Percentiles rank a stretch among this genome's conserved stretches.
These are phyloP conservation scores for Leucaena leucocephala DNA, from an alignment of 306 rosid genomes.

Conservation along the genomic window DNA sequence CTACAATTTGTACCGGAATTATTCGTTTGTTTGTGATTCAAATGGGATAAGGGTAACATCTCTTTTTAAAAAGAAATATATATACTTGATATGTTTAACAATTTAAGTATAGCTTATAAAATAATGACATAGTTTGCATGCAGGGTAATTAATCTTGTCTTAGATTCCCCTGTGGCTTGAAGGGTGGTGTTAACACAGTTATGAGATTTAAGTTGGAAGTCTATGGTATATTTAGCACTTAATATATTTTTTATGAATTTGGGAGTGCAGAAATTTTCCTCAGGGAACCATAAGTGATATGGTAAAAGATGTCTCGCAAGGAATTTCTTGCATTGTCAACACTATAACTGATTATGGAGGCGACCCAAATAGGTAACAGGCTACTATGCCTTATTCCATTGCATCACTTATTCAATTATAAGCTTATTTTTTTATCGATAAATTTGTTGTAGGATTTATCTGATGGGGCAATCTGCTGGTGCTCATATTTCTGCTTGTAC, in stretches of 20 bases:
- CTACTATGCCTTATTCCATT: conserved; percentile 27
- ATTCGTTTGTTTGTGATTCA: conserved; percentile 9
- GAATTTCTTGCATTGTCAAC: conserved; percentile 73
- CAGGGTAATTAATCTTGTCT: conserved; percentile 21
- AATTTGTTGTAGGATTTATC: conserved; percentile 65
- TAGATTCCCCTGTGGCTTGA: conserved; percentile 2
- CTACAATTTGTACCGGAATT: conserved; percentile 4
- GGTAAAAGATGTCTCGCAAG: conserved; percentile 79
- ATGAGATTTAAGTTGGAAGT: conserved; percentile 8
- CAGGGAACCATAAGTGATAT: conserved; percentile 98
- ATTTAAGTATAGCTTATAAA: conserved; percentile 24
- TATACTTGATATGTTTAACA: conserved; percentile 15
- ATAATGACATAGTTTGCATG: conserved; percentile 12
- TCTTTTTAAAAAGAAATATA: conserved; percentile 9
- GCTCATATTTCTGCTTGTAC: conserved; percentile 92
- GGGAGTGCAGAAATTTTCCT: conserved; percentile 85
- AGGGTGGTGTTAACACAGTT: conserved; percentile 21
- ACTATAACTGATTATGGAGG: conserved; percentile 83
- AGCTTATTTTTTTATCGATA: conserved; percentile 33
- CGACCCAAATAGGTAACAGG: conserved; percentile 76
- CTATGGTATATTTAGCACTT: conserved; percentile 25
- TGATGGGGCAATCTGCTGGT: conserved; percentile 99
- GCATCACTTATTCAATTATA: conserved; percentile 30
- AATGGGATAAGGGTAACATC: not conserved
- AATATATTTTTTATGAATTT: conserved; percentile 27